These are phyloP conservation scores for Salix koriyanagi DNA, from an alignment of 345 rosid species.

Conservation along the genomic window DNA sequence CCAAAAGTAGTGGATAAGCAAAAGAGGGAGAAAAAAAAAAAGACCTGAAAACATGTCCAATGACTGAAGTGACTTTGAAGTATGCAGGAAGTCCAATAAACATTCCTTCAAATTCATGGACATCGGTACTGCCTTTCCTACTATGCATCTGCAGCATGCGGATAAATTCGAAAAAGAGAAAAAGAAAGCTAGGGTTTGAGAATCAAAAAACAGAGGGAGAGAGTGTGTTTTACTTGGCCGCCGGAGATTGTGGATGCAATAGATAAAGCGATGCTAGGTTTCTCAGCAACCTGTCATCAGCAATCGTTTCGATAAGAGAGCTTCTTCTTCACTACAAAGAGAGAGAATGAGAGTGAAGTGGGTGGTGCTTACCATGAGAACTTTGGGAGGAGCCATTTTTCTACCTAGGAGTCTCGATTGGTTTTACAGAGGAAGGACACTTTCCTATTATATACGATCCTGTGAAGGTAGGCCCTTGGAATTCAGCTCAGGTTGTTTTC, in stretches of 20 bases:
- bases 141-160: constrained; percentile 56
- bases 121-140: constrained; percentile 75
- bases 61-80: constrained; percentile 77
- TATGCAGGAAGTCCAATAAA: constrained; percentile 58
- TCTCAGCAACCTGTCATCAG: constrained; percentile 73
- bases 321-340: no score
- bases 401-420: background rate
- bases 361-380: constrained; percentile 8
- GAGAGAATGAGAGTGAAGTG: no score
- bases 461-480: background rate
- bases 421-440: background rate
- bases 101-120: constrained; percentile 72
- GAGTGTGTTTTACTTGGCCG: constrained; percentile 48
- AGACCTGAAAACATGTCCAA: constrained; percentile 94
- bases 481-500: no score
- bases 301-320: no score
- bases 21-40: constrained; percentile 5
- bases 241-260: constrained; percentile 76
- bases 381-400: constrained; percentile 4
- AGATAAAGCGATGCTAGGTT: constrained; percentile 92
- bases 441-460: background rate
- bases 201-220: background rate
- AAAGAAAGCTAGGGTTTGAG: background rate
- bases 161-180: background rate
- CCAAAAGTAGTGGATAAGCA: background rate